Evolutionary conservation across 768 basidiomycete genomes (phyloP), one percentile per base, ranked within the genome.

Genomic region (Coprinopsis strossmayeri): DNA sequence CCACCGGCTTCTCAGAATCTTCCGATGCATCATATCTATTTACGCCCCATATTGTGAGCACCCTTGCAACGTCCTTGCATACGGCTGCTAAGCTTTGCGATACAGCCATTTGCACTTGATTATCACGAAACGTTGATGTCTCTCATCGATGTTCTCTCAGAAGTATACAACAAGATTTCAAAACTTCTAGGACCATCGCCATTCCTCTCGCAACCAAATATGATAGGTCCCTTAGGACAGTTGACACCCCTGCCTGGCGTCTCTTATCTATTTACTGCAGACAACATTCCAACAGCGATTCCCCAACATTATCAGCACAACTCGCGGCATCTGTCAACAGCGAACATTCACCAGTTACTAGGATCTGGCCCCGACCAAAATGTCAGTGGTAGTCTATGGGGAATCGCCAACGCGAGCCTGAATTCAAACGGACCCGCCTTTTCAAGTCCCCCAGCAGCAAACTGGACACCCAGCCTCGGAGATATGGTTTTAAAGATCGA

Each of bases 41-140:
- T 52, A 71, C 76, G 34, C 87, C 85, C 0, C 84, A 89, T 60
- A 79, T 88, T 61, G 89, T 89, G 53, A 55, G 81, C 70, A 2
- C 49, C n/a, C 51, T 27, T 17, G 26, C 47, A 38, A 18, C 30
- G 34, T 17, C 37, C 28, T 38, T 18, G 5, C 10, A 11, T 17
- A 38, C 9, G 17, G 18, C 10, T 5, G 11, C 17, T 11, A 38
- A 38, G 35, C 35, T 15, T 32, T 15, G 30, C 15, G 30, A n/a
- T 32, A 5, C 18, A 92, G 91, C 87, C 91, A n/a, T 94, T 93
- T 65, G 71, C 84, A 2, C 64, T 94, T 47, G 91, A 94, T 64
- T 94, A 95, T 61, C 84, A 89, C 55, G 87, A 94, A 66, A 88
- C 87, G 9, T 78, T 93, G 28, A 78, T 91, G 46, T 90, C 91